phyloP scores from a whole-genome alignment of 169 alveolate species.

The Besnoitia besnoiti region DNA sequence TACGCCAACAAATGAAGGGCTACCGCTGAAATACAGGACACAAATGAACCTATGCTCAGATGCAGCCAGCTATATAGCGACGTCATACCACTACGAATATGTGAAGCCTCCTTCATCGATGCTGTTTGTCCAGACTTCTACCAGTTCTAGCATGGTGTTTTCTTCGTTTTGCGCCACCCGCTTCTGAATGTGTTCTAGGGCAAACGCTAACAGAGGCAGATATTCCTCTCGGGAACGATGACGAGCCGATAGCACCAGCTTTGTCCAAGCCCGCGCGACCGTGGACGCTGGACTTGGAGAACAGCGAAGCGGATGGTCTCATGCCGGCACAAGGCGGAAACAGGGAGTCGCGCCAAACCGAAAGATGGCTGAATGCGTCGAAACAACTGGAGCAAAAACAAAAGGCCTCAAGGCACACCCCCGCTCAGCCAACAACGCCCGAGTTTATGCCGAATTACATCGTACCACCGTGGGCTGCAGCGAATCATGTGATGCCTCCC shows the following conservation, averaged over 20 bases:
- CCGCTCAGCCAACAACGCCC: neutral
- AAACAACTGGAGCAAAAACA: neutral
- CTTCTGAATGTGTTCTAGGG: neutral
- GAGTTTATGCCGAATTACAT: neutral
- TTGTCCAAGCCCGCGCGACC: no score
- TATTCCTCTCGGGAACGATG: neutral
- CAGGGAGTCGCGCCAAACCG: no score
- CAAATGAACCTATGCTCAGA: neutral
- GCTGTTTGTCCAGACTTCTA: neutral
- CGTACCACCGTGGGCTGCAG: neutral
- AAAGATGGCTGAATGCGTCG: neutral
- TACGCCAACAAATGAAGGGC: no score
- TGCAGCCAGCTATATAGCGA: neutral
- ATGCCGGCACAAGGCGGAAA: no score
- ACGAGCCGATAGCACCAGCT: no score
- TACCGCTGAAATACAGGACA: no score
- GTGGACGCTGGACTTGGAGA: no score
- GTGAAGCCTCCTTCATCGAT: neutral
- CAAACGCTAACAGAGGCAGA: neutral
- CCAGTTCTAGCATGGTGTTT: neutral
- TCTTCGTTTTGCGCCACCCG: neutral
- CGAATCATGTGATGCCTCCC: neutral
- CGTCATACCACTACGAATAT: neutral
- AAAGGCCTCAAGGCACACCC: neutral
- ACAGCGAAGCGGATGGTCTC: no score